phyloP scores from a whole-genome alignment of 345 rosid genomes.

The Eucalyptus viminalis region DNA sequence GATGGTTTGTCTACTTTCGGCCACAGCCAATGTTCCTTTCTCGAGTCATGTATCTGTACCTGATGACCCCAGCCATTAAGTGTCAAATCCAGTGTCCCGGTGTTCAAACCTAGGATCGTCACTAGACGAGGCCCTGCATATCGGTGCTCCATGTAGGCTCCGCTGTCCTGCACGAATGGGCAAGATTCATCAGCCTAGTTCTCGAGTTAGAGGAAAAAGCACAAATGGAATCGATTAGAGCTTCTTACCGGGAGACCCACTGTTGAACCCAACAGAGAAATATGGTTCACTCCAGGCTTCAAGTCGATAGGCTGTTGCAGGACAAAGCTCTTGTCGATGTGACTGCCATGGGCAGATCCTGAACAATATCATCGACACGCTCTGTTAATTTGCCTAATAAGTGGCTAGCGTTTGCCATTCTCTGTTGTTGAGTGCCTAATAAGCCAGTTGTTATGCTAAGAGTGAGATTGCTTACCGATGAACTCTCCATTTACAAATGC shows the following conservation, averaged over 20 bases:
- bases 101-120: constrained; percentile 59
- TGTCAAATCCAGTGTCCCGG: constrained; percentile 61
- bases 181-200: neutral
- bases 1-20: neutral
- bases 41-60: constrained; percentile 11
- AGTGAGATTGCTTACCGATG: constrained; percentile 25
- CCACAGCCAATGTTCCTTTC: neutral
- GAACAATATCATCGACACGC: neutral
- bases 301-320: constrained; percentile 35
- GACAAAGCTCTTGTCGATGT: constrained; percentile 73
- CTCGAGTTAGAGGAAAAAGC: neutral
- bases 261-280: constrained; percentile 33
- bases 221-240: neutral
- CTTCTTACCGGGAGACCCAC: constrained; percentile 67
- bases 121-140: constrained; percentile 64
- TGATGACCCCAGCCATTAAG: constrained; percentile 57
- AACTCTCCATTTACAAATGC: constrained; percentile 66
- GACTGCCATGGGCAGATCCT: constrained; percentile 84
- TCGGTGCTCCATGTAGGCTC: constrained; percentile 79
- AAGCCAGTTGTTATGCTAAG: neutral
- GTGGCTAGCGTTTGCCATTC: neutral
- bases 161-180: constrained; percentile 50
- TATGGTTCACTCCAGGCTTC: constrained; percentile 36
- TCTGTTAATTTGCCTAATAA: neutral
- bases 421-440: neutral